phyloP scores from a whole-genome alignment of 2,329 filamentous ascomycete genomes.

The Trichoderma sp. region DNA sequence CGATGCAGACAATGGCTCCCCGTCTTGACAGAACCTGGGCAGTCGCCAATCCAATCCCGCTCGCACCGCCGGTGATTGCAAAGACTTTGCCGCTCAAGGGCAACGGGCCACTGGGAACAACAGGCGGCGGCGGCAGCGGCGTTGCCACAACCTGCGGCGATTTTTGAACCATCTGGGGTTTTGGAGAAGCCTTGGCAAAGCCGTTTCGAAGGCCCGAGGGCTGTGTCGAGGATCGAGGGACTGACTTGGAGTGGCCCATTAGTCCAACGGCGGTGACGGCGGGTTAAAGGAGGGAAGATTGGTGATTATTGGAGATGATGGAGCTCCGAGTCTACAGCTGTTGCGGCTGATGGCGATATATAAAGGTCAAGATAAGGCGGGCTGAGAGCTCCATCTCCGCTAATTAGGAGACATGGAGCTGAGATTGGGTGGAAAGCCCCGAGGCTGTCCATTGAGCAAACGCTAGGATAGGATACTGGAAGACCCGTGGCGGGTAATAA shows the following conservation, averaged over 20 bases:
- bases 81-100: constrained; percentile 28
- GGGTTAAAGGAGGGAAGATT: background rate
- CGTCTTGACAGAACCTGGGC: constrained; percentile 36
- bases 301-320: background rate
- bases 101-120: background rate
- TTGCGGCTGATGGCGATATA: constrained; percentile 10
- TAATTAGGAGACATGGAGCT: background rate
- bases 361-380: constrained; percentile 8
- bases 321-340: background rate
- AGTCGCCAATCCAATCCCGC: constrained; percentile 42
- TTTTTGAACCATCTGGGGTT: constrained; percentile 9
- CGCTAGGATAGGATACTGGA: background rate
- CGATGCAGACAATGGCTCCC: constrained; percentile 38
- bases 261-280: background rate
- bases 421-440: background rate
- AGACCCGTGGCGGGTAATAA: background rate
- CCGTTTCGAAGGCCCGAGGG: constrained; percentile 11
- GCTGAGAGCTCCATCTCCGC: background rate
- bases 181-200: background rate
- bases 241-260: constrained; percentile 14
- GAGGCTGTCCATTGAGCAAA: constrained; percentile 4
- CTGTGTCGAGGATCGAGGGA: constrained; percentile 4
- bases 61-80: constrained; percentile 34
- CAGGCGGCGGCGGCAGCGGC: background rate
- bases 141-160: background rate